Conservation (phyloP, 2,329 filamentous ascomycete species). For the Apiospora pterosperma region DNA sequence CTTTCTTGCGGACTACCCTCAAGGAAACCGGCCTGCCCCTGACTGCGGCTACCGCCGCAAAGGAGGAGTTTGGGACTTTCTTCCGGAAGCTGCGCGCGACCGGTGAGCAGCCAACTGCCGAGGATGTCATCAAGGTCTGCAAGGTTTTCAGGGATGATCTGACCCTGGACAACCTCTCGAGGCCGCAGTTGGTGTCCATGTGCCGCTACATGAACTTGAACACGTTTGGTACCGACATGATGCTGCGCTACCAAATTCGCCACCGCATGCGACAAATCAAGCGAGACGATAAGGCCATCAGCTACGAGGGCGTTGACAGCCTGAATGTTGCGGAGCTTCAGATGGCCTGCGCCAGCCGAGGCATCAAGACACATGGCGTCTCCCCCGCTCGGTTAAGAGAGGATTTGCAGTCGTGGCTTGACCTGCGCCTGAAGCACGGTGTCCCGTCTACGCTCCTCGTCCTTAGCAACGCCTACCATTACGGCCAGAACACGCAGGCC, state of each 20-base stretch:
- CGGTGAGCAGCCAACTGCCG: constrained; percentile 80
- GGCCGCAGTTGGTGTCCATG: constrained; percentile 94
- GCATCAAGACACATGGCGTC: constrained; percentile 88
- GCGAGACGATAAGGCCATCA: constrained; percentile 92
- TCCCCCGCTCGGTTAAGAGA: constrained; percentile 84
- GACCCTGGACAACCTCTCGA: constrained; percentile 92
- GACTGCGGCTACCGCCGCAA: constrained; percentile 78
- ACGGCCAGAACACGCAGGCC: constrained; percentile 70
- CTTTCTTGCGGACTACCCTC: constrained; percentile 82
- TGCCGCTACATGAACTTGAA: constrained; percentile 98
- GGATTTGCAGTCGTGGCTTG: constrained; percentile 90
- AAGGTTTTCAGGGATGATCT: constrained; percentile 98
- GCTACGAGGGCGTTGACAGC: constrained; percentile 87
- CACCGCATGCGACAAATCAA: constrained; percentile 99
- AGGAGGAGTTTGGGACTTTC: constrained; percentile 92
- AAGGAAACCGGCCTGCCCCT: constrained; percentile 91
- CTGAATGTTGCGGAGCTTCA: constrained; percentile 93
- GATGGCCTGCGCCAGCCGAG: constrained; percentile 85
- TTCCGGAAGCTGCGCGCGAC: constrained; percentile 95
- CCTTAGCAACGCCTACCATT: constrained; percentile 96
- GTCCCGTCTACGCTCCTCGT: constrained; percentile 96
- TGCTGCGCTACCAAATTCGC: constrained; percentile 94
- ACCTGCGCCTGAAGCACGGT: constrained; percentile 86
- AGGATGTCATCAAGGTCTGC: constrained; percentile 98
- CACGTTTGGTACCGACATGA: constrained; percentile 94